Conservation (phyloP, 2,329 filamentous ascomycete genomes). For the Sclerotinia subarctica region DNA sequence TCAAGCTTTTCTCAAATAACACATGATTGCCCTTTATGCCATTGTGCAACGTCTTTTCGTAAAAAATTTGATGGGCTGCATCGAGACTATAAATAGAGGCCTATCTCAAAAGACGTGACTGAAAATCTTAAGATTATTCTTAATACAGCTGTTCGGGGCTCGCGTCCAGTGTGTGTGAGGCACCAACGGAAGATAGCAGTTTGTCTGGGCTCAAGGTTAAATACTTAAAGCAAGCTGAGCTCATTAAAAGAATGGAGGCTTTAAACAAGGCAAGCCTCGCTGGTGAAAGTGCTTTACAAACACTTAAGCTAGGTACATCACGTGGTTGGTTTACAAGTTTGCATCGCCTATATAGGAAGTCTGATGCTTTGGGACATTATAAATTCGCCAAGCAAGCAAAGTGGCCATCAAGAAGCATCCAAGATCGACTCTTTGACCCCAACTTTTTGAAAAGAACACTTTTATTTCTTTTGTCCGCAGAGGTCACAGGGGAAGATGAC, state of each 20-base stretch:
- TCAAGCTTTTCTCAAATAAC: background rate
- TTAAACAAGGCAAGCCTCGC: background rate
- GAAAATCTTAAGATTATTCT: background rate
- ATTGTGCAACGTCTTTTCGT: background rate
- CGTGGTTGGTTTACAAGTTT: background rate
- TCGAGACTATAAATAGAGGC: background rate
- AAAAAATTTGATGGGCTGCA: background rate
- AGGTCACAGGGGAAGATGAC: background rate
- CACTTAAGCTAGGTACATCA: background rate
- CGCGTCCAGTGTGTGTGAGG: background rate
- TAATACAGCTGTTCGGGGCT: background rate
- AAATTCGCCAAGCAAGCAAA: background rate
- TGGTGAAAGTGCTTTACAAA: background rate
- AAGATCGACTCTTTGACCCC: background rate
- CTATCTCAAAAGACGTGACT: background rate
- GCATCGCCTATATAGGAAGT: background rate
- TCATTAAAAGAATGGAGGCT: background rate
- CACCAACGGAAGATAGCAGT: background rate
- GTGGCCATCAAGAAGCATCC: background rate
- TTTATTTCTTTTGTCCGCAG: background rate
- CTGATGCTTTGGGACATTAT: slow-evolving; percentile 3
- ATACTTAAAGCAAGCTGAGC: background rate
- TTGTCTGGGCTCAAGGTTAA: background rate
- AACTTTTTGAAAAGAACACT: background rate
- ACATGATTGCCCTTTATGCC: background rate